Base-by-base conservation (phyloP, 2,329 filamentous ascomycete species). In the Plenodomus lindquistii region DNA sequence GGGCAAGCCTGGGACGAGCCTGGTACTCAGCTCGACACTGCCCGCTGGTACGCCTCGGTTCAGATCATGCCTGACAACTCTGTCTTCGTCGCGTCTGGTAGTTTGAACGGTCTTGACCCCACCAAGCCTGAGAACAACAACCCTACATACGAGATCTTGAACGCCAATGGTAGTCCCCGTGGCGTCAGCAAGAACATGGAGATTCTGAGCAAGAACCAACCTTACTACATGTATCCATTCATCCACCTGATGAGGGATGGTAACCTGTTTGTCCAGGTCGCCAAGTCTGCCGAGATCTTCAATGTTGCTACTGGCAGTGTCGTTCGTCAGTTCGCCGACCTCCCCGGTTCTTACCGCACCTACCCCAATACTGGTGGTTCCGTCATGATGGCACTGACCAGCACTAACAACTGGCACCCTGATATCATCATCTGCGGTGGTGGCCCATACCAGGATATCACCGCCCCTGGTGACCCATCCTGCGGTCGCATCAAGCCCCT, bases 171-270 rank as follows among this genome's bases (percentile, higher is more conserved):
- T 47, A 65, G 75, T 37, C 74, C 77, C 3, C 67, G 72, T 38
- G 81, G 80, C 40, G 63, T 68, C 16, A 82, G 74, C 59, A 74
- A 77, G 37, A 66, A 69, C 8, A 76, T 85, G 74, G 76, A 80
- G 4, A 81, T 85, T 31, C 71, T 85, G 19, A 73, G 71, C 45
- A 77, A 78, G 62, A 83, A 81, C 55, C 80, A 84, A 64, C 83
- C 83, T 13, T 85, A 85, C 70, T 85, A 83, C 68, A 84, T 84
- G 81, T 85, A 85, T 60, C 83, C 83, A 2, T 85, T 85, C 65
- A 69, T 85, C 22, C 82, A 85, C 59, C 72, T 85, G 1, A 73
- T 86, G 31, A 77, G 73, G 27, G 77, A 84, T 62, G 82, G 82
- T 10, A 78, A 70, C 31, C 65, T 85, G 4, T 85, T 84, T 60